A percentile compares a stretch with the other conserved stretches of the same genome.
Conservation (phyloP, 148 eudicot species). For the Chenopodium berlandieri region DNA sequence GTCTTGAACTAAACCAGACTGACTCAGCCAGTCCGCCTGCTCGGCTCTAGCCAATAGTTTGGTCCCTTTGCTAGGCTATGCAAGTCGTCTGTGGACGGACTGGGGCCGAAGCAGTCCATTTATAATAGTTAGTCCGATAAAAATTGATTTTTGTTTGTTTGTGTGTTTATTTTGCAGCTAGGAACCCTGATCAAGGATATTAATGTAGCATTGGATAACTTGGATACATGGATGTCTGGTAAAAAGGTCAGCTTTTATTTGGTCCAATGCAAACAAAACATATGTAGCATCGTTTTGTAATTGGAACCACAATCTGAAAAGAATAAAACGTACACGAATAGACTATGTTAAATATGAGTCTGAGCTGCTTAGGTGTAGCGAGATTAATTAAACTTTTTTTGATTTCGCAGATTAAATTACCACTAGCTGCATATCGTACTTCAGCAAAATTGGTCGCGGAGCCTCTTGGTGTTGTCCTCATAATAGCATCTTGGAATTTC, state of each 20-base stretch:
- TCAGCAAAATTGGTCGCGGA: constrained; percentile 67
- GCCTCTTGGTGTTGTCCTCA: constrained; percentile 79
- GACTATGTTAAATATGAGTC: too few relatives aligned
- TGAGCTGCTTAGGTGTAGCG: background rate
- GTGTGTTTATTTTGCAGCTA: constrained; percentile 35
- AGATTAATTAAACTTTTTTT: background rate
- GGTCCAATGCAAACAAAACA: too few relatives aligned
- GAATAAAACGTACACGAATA: too few relatives aligned
- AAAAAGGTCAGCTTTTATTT: constrained; percentile 47
- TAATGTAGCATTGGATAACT: constrained; percentile 49
- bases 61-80: background rate
- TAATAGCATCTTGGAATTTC: constrained; percentile 82
- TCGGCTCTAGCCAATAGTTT: background rate
- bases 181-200: constrained; percentile 63
- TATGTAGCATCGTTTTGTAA: too few relatives aligned
- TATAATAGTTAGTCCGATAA: background rate
- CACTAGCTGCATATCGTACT: constrained; percentile 58
- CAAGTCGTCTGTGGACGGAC: background rate
- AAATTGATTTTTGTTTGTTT: background rate
- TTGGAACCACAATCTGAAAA: too few relatives aligned
- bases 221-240: constrained; percentile 68
- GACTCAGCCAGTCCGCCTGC: background rate
- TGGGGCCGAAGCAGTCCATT: background rate
- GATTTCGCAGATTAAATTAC: constrained; percentile 53
- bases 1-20: background rate